Conservation (phyloP, 2,329 filamentous ascomycete species). For the Camillea tinctor region DNA sequence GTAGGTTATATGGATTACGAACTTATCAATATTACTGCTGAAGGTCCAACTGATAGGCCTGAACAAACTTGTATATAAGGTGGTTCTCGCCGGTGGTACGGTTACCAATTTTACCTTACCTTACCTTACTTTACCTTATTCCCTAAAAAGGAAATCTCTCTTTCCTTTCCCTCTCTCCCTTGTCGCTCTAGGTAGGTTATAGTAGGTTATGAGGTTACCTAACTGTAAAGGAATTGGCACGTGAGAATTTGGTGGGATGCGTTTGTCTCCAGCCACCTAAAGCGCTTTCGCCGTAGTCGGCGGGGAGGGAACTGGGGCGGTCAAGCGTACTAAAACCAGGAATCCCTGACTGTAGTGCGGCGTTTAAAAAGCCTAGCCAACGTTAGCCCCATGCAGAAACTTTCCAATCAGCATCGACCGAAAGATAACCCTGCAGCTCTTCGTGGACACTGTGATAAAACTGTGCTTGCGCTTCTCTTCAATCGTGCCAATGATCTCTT, state of each 20-base stretch:
- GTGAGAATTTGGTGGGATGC: background rate
- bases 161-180: no score
- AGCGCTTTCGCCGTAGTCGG: background rate
- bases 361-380: constrained; percentile 2
- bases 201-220: no score
- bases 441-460: constrained; percentile 27
- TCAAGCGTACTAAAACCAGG: background rate
- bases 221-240: background rate
- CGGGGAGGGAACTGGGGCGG: background rate
- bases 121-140: no score
- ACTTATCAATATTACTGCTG: no score
- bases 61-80: background rate
- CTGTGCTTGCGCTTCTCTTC: constrained; percentile 21
- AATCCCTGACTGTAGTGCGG: constrained; percentile 4
- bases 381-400: constrained; percentile 14
- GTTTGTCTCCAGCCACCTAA: background rate
- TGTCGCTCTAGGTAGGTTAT: no score
- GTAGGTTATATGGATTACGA: no score
- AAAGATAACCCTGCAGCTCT: constrained; percentile 33
- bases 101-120: no score
- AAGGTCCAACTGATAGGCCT: no score
- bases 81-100: background rate
- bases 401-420: constrained; percentile 24
- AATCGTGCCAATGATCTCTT: constrained; percentile 4
- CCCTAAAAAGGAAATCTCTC: no score